Evolutionary conservation across 352 stramenopile species (phyloP).

Genomic region (Phytopythium vexans): DNA sequence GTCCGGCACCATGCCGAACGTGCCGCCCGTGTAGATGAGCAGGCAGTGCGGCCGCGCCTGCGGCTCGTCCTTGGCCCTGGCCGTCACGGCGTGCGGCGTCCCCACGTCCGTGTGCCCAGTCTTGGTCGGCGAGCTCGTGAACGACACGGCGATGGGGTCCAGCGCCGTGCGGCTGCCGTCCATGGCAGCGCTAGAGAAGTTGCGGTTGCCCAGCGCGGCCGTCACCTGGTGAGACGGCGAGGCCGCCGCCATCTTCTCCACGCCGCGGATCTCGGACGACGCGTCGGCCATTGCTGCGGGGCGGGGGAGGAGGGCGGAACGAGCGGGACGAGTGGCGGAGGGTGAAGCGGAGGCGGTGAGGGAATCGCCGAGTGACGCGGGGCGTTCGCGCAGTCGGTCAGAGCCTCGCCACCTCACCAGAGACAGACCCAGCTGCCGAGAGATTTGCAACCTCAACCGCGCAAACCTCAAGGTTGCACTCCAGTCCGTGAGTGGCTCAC

Average conservation of each 20-base stretch:
- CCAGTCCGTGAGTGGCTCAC: too few relatives aligned
- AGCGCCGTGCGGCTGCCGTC: conserved; percentile 24
- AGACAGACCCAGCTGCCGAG: conserved; percentile 5
- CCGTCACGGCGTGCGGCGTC: conserved; percentile 9
- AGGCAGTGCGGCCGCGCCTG: conserved; percentile 61
- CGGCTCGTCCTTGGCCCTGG: conserved; percentile 1
- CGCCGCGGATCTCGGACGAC: background rate
- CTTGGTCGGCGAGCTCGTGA: conserved; percentile 22
- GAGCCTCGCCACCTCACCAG: background rate
- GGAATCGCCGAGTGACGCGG: background rate
- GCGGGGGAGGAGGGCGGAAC: background rate
- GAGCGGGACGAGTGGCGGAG: background rate
- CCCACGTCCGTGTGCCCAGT: conserved; percentile 8
- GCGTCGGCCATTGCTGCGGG: background rate
- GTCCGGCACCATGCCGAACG: conserved; percentile 89
- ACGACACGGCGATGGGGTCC: conserved; percentile 27
- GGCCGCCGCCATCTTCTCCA: background rate
- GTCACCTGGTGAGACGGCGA: background rate
- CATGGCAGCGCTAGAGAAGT: conserved; percentile 21
- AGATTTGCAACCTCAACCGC: background rate
- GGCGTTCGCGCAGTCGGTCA: too few relatives aligned
- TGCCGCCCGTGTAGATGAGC: conserved; percentile 90
- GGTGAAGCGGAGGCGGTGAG: background rate
- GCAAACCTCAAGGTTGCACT: conserved; percentile 7
- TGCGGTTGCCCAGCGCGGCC: conserved; percentile 11